phyloP scores from a whole-genome alignment of 176 grass and related monocot species.

The Tillandsia fasciculata region DNA sequence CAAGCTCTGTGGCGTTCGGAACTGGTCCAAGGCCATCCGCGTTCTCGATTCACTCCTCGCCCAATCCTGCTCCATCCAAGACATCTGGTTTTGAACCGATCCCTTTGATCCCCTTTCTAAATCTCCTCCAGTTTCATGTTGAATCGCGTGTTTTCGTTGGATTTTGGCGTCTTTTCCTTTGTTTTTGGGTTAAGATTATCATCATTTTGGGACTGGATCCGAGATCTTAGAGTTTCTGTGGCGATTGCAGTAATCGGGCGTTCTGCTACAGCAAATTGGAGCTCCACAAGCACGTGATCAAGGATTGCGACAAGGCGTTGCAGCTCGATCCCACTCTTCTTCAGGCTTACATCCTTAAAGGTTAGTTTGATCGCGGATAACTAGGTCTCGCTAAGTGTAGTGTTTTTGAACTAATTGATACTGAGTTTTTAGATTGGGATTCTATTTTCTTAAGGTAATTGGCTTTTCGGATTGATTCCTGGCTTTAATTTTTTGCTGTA shows the following conservation, averaged over 20 bases:
- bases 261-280: slow-evolving; percentile 96
- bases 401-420: not conserved
- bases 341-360: slow-evolving; percentile 92
- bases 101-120: not conserved
- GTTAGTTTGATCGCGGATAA: slow-evolving; percentile 14
- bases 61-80: slow-evolving; percentile 67
- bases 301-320: slow-evolving; percentile 84
- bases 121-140: not conserved
- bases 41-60: slow-evolving; percentile 65
- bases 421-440: not conserved
- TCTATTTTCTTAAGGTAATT: too few species aligned
- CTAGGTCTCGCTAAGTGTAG: not conserved
- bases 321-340: slow-evolving; percentile 53
- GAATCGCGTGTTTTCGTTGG: not conserved
- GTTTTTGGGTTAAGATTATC: not conserved
- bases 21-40: slow-evolving; percentile 98
- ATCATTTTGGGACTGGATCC: not conserved
- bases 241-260: slow-evolving; percentile 71
- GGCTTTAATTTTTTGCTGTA: too few species aligned
- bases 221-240: not conserved
- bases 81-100: slow-evolving; percentile 60
- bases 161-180: not conserved
- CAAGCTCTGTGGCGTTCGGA: slow-evolving; percentile 56
- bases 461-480: too few species aligned
- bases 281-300: slow-evolving; percentile 95